These are phyloP conservation scores for Paraphoma sp. DNA, from an alignment of 2,329 filamentous ascomycete genomes.

Conservation along the genomic window DNA sequence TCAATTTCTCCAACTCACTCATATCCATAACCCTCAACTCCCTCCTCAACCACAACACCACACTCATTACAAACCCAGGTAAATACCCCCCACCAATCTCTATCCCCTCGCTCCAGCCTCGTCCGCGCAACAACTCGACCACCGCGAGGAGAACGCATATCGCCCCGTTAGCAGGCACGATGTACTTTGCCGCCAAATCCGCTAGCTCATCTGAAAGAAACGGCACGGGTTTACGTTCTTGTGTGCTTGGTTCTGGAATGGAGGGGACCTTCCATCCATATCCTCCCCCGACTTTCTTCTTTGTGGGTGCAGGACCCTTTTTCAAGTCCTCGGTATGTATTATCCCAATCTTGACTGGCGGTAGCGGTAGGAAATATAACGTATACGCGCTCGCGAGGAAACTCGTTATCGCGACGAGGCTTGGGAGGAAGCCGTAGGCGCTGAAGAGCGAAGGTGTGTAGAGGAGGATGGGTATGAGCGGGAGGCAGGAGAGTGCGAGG, in stretches of 20 bases:
- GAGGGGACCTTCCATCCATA: conserved; percentile 11
- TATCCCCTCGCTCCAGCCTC: conserved; percentile 34
- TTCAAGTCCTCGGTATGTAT: conserved; percentile 12
- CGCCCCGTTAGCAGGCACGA: conserved; percentile 67
- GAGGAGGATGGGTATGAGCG: conserved; percentile 61
- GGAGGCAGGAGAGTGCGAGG: conserved; percentile 64
- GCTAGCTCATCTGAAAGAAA: conserved; percentile 28
- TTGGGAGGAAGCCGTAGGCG: conserved; percentile 50
- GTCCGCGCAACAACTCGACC: conserved; percentile 38
- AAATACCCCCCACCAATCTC: conserved; percentile 48
- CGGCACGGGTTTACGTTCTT: conserved; percentile 23
- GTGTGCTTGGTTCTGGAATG: background rate
- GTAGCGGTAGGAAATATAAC: conserved; percentile 63
- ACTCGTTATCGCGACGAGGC: conserved; percentile 67
- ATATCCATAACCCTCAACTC: conserved; percentile 74
- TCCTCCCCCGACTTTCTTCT: conserved; percentile 17
- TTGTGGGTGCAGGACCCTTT: background rate
- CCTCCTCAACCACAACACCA: conserved; percentile 68
- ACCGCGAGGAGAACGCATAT: conserved; percentile 61
- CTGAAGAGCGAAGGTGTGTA: conserved; percentile 60
- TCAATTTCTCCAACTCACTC: conserved; percentile 66
- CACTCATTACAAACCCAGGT: conserved; percentile 62
- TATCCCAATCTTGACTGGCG: conserved; percentile 51
- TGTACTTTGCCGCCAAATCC: conserved; percentile 62
- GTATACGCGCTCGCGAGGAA: conserved; percentile 69